Base-by-base conservation (phyloP, 257 asterid genomes). In the Echium plantagineum region DNA sequence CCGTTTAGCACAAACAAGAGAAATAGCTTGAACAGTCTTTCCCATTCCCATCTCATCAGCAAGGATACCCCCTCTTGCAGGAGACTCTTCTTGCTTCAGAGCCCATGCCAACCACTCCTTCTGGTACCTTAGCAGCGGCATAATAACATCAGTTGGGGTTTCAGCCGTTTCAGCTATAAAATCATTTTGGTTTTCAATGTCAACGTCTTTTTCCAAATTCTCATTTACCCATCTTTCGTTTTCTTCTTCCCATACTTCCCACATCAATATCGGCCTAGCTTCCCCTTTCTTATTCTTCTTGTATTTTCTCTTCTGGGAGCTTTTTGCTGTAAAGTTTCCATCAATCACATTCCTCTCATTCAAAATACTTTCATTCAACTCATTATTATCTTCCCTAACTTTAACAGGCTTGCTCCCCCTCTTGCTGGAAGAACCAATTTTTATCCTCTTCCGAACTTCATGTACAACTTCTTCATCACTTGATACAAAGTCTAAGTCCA, bases 11-110 rank as follows among this genome's bases (percentile, higher is more conserved):
- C 86, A 87, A 73, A 91, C 98, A 32, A 91, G 95, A 15, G 98
- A 82, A 76, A 91, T 91, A 56, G 95, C 96, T 74, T 91, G 96
- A 59, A 84, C 87, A 32, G 98, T 91, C 80, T 91, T 91, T 42
- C 98, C 98, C 98, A 91, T 91, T 19, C 96, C 98, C 98, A 88
- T 91, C 75, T 91, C 98, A 67, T 91, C 98, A 6, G 98, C 98
- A 66, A 91, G 95, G 63, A 91, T 88, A 67, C 98, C 96, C 57
- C 98, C 98, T 69, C 81, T 74, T 21, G 75, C 62, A 67, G 74
- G 12, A 77, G 93, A 88, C 64, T 85, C 93, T 77, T 91, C 98
- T 76, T 91, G 96, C 69, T 77, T 85, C 76, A 88, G 70, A 3
- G 96, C 83, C 98, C 98, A 91, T 32, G 95, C 79, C 71, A 91